Evolutionary conservation across 2,329 filamentous ascomycete genomes (phyloP).

Genomic region (Fusarium kyushuense): DNA sequence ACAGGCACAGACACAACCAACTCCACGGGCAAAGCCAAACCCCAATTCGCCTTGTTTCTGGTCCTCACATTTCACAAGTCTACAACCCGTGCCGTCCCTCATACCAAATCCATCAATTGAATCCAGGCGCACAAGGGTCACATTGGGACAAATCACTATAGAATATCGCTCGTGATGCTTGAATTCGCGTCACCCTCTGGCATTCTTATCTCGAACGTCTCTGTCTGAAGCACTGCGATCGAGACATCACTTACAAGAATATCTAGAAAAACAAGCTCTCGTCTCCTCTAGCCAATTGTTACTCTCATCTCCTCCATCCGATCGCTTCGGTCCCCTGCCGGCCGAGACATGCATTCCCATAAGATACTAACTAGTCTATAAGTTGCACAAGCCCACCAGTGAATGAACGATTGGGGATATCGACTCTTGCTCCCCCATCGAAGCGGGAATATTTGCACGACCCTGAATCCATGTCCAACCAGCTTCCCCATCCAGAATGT

Average conservation of each 20-base stretch:
- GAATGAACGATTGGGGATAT: slow-evolving; percentile 10
- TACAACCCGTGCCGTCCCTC: slow-evolving; percentile 7
- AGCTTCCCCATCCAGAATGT: slow-evolving; percentile 16
- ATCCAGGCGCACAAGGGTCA: neutral
- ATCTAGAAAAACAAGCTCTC: slow-evolving; percentile 17
- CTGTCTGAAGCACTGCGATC: neutral
- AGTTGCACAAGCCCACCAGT: slow-evolving; percentile 20
- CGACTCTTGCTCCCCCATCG: slow-evolving; percentile 8
- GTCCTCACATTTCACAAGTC: slow-evolving; percentile 28
- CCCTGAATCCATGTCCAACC: slow-evolving; percentile 14
- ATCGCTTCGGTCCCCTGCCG: slow-evolving; percentile 40
- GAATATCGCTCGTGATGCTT: slow-evolving; percentile 8
- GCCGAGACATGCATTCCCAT: slow-evolving; percentile 43
- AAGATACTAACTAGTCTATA: slow-evolving; percentile 3
- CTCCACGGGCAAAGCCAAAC: slow-evolving; percentile 9
- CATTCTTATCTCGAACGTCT: neutral
- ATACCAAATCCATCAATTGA: slow-evolving; percentile 11
- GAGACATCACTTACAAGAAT: neutral
- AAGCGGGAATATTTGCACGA: slow-evolving; percentile 14
- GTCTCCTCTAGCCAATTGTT: slow-evolving; percentile 42
- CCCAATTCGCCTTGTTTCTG: neutral
- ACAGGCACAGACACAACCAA: slow-evolving; percentile 1
- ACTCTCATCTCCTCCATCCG: slow-evolving; percentile 4
- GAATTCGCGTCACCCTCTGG: slow-evolving; percentile 3
- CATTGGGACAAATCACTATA: neutral